Evolutionary conservation across 2,329 filamentous ascomycete species (phyloP).

Genomic region (Helminthosporium solani): DNA sequence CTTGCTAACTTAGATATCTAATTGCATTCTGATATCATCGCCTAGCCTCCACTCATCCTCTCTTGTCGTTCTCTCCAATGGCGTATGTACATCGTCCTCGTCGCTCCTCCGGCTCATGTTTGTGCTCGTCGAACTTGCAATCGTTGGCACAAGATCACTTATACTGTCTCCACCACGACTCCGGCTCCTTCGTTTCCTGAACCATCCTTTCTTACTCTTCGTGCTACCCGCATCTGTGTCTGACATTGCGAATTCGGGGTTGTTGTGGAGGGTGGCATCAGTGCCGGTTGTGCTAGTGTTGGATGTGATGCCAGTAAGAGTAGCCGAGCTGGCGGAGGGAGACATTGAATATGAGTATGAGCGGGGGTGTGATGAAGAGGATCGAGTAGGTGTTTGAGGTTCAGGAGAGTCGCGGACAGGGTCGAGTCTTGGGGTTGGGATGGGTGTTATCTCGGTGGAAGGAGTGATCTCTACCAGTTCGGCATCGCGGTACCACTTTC

Average conservation of each 20-base stretch:
- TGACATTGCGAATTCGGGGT: conserved; percentile 28
- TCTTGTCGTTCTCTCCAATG: conserved; percentile 53
- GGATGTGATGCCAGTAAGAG: conserved; percentile 23
- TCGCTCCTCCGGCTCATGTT: conserved; percentile 38
- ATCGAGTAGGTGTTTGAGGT: conserved; percentile 12
- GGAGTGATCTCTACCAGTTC: conserved; percentile 77
- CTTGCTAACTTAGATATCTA: conserved; percentile 58
- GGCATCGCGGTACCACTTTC: conserved; percentile 96
- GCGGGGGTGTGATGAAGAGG: not conserved
- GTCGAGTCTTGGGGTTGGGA: conserved; percentile 43
- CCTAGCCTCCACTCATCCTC: conserved; percentile 71
- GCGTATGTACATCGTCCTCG: conserved; percentile 54
- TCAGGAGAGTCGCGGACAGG: conserved; percentile 30
- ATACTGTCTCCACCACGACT: conserved; percentile 16
- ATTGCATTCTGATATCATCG: conserved; percentile 79
- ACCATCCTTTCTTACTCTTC: conserved; percentile 39
- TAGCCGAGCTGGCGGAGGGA: conserved; percentile 17
- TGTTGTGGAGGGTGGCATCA: conserved; percentile 26
- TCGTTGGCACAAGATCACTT: conserved; percentile 34
- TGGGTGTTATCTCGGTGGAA: conserved; percentile 47
- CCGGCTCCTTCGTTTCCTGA: conserved; percentile 34
- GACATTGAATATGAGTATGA: not conserved
- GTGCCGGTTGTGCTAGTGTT: conserved; percentile 28
- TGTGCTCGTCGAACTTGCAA: conserved; percentile 30
- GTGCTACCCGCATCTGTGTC: conserved; percentile 37